Evolutionary conservation across 106 monocot genomes (phyloP).

Genomic region (Cymbidium sinense): DNA sequence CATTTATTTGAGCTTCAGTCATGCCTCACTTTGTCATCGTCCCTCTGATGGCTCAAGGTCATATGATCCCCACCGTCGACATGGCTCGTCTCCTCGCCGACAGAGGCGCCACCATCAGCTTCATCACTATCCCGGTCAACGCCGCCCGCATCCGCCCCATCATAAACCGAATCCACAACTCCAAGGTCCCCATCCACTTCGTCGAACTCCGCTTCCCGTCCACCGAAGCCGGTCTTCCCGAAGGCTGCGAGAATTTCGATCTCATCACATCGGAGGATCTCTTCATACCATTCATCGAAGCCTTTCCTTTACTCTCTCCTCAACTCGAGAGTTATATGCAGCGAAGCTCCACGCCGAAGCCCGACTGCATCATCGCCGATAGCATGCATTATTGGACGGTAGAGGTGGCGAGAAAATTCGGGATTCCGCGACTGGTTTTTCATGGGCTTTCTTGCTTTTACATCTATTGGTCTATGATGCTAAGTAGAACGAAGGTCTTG

Average conservation of each 20-base stretch:
- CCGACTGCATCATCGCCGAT: constrained; percentile 32
- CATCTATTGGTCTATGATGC: background rate
- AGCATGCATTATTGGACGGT: constrained; percentile 16
- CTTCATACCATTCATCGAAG: background rate
- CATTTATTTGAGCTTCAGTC: too few relatives aligned
- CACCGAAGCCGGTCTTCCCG: constrained; percentile 7
- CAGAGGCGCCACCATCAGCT: constrained; percentile 4
- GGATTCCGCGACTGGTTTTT: constrained; percentile 40
- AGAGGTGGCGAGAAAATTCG: constrained; percentile 19
- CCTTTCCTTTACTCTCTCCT: background rate
- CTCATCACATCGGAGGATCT: background rate
- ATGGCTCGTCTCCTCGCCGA: constrained; percentile 12
- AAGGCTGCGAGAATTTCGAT: constrained; percentile 13
- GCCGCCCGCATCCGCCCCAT: constrained; percentile 7
- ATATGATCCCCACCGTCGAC: constrained; percentile 18
- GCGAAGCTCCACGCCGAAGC: background rate
- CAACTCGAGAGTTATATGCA: constrained; percentile 1
- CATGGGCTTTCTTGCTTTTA: constrained; percentile 33
- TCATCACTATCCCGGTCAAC: constrained; percentile 13
- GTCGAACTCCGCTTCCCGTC: constrained; percentile 8
- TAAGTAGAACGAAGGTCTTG: background rate
- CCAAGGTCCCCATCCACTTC: constrained; percentile 9
- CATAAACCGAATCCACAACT: background rate
- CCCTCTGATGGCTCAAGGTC: constrained; percentile 12
- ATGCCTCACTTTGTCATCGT: constrained; percentile 8